Percentiles rank a stretch among this genome's conserved stretches.
These are phyloP conservation scores for Flaveria trinervia DNA, from an alignment of 129 eudicot species.

Conservation along the genomic window DNA sequence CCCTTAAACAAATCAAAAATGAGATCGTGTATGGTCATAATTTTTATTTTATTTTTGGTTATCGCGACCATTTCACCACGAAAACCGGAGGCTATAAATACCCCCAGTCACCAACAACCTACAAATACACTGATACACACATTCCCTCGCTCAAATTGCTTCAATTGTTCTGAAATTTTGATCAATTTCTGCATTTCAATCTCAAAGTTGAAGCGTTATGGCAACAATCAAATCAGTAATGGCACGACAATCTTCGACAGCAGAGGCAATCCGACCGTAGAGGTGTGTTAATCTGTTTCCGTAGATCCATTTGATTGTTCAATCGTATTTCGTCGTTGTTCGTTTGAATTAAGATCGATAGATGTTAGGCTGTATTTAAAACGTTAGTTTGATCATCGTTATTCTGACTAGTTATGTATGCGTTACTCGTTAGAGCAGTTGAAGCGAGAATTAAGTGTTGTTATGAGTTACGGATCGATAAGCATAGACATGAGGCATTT, in stretches of 20 bases:
- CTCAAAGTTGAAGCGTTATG: constrained; percentile 40
- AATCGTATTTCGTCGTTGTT: constrained; percentile 16
- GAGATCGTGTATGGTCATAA: neutral
- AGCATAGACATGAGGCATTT: no score
- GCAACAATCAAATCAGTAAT: constrained; percentile 64
- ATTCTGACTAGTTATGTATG: neutral
- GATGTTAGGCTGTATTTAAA: neutral
- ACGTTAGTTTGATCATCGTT: constrained; percentile 8
- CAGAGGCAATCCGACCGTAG: constrained; percentile 97
- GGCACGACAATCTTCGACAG: constrained; percentile 98
- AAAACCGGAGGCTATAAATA: constrained; percentile 39
- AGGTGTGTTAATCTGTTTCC: constrained; percentile 54
- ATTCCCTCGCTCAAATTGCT: constrained; percentile 23
- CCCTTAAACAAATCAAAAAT: neutral
- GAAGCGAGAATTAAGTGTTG: constrained; percentile 14
- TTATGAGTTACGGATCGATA: no score
- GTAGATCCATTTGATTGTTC: neutral
- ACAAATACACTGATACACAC: constrained; percentile 42
- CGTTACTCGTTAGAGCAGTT: neutral
- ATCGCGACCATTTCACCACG: constrained; percentile 28
- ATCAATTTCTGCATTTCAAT: constrained; percentile 16
- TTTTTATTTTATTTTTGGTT: neutral
- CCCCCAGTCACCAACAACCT: constrained; percentile 36
- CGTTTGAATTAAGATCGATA: neutral
- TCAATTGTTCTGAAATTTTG: neutral